These are phyloP conservation scores for Diddensiella caesifluorescens DNA, from an alignment of 805 yeast species.

Conservation along the genomic window DNA sequence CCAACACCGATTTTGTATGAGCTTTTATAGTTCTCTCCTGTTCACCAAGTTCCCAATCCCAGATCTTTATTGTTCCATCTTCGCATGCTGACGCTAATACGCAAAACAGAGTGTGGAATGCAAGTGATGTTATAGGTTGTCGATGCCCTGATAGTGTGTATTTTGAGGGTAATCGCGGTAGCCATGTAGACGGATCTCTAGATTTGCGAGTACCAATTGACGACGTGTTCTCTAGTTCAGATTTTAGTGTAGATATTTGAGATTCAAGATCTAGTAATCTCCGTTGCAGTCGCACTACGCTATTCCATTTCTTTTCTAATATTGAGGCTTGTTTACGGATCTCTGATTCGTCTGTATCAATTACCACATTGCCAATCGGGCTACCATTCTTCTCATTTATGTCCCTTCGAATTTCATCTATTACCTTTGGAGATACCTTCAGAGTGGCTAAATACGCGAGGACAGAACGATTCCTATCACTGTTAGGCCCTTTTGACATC, in stretches of 20 bases:
- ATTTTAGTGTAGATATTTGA: conserved; percentile 43
- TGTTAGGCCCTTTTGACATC: neutral
- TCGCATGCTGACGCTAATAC: conserved; percentile 58
- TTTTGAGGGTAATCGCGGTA: conserved; percentile 47
- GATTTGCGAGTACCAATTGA: conserved; percentile 21
- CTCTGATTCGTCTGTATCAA: conserved; percentile 10
- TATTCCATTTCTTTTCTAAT: conserved; percentile 80
- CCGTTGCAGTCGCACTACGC: conserved; percentile 74
- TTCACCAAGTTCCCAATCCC: conserved; percentile 63
- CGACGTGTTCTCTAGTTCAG: conserved; percentile 40
- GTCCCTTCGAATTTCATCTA: conserved; percentile 3
- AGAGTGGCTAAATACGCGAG: conserved; percentile 16
- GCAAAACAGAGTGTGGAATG: conserved; percentile 73
- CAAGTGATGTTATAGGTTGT: conserved; percentile 54
- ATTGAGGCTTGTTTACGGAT: conserved; percentile 25
- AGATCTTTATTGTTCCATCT: conserved; percentile 66
- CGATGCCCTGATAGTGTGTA: conserved; percentile 48
- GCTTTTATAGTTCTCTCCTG: conserved; percentile 65
- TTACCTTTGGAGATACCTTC: conserved; percentile 4
- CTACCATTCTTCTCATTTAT: neutral
- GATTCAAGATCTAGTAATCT: conserved; percentile 63
- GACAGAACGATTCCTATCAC: conserved; percentile 15
- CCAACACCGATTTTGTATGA: conserved; percentile 66
- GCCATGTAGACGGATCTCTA: conserved; percentile 44
- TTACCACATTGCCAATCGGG: neutral